Evolutionary conservation across 2,329 filamentous ascomycete species (phyloP).

Genomic region (Pseudocercospora vitis): DNA sequence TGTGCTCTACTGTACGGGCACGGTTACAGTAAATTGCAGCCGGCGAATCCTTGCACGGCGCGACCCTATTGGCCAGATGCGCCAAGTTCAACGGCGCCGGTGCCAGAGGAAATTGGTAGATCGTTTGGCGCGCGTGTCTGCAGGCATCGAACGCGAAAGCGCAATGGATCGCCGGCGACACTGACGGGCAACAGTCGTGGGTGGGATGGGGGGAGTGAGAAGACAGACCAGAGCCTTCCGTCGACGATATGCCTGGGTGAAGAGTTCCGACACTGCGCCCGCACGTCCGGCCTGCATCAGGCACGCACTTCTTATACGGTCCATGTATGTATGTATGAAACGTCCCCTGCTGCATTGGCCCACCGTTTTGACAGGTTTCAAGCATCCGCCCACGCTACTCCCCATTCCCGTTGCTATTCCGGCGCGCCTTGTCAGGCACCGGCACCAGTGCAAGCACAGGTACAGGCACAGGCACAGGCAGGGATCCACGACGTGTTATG

Average conservation of each 20-base stretch:
- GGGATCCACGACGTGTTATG: not conserved
- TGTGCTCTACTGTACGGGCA: too few relatives aligned
- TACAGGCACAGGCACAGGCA: not conserved
- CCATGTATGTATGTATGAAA: too few relatives aligned
- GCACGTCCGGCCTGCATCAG: too few relatives aligned
- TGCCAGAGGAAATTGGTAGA: not conserved
- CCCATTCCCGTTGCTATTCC: not conserved
- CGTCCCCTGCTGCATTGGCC: not conserved
- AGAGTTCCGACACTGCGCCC: not conserved
- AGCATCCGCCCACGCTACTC: not conserved
- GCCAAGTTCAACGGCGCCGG: not conserved
- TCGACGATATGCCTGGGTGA: too few relatives aligned
- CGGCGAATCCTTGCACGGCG: not conserved
- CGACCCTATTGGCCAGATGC: not conserved
- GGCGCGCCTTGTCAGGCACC: conserved; percentile 2
- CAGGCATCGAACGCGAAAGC: too few relatives aligned
- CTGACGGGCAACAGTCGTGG: too few relatives aligned
- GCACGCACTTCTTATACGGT: not conserved
- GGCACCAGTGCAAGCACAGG: too few relatives aligned
- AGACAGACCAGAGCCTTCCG: too few relatives aligned
- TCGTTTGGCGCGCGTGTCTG: too few relatives aligned
- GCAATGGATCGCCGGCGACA: too few relatives aligned
- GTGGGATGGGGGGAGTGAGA: too few relatives aligned
- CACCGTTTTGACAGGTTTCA: not conserved
- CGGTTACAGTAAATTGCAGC: not conserved